Percentiles rank a stretch among this genome's conserved stretches.
Evolutionary conservation across 2,329 filamentous ascomycete species (phyloP).

Genomic region (Exophiala aquamarina): DNA sequence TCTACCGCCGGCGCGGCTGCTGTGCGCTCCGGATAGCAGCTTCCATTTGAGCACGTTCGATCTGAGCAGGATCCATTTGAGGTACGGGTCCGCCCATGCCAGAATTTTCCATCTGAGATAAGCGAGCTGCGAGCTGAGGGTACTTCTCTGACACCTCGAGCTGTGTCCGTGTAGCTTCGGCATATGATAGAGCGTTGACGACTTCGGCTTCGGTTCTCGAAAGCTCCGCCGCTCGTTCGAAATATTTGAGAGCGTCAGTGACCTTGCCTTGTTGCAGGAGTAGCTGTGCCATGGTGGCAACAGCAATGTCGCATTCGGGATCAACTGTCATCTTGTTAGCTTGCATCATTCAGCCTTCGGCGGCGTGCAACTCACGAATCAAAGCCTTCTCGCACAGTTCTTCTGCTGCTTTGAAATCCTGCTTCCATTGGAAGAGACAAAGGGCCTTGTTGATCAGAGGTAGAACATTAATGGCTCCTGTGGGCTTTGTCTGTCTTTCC

Average conservation of each 20-base stretch:
- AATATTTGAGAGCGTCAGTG: conserved; percentile 90
- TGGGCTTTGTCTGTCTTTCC: conserved; percentile 91
- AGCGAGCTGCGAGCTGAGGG: conserved; percentile 72
- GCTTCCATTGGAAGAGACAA: conserved; percentile 96
- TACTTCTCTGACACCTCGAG: conserved; percentile 89
- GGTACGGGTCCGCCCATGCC: conserved; percentile 14
- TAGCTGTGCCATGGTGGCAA: conserved; percentile 97
- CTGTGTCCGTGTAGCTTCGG: conserved; percentile 93
- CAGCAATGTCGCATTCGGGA: conserved; percentile 96
- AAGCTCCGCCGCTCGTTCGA: conserved; percentile 92
- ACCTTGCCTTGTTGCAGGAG: conserved; percentile 98
- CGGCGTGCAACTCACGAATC: conserved; percentile 68
- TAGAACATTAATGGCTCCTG: conserved; percentile 88
- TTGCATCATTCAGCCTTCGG: neutral
- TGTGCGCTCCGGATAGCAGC: conserved; percentile 3
- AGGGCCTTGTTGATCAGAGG: conserved; percentile 98
- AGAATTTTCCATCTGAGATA: conserved; percentile 58
- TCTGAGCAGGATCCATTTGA: too few relatives aligned
- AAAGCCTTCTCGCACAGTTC: conserved; percentile 95
- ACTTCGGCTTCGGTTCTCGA: conserved; percentile 94
- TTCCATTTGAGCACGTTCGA: neutral
- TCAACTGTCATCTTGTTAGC: conserved; percentile 66
- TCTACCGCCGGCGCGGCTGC: conserved; percentile 19
- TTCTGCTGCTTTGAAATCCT: conserved; percentile 92
- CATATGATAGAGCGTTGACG: conserved; percentile 93